A percentile compares a stretch with the other conserved stretches of the same genome.
phyloP scores from a whole-genome alignment of 1,284 basidiomycete genomes.

The Ustilago bromivora region DNA sequence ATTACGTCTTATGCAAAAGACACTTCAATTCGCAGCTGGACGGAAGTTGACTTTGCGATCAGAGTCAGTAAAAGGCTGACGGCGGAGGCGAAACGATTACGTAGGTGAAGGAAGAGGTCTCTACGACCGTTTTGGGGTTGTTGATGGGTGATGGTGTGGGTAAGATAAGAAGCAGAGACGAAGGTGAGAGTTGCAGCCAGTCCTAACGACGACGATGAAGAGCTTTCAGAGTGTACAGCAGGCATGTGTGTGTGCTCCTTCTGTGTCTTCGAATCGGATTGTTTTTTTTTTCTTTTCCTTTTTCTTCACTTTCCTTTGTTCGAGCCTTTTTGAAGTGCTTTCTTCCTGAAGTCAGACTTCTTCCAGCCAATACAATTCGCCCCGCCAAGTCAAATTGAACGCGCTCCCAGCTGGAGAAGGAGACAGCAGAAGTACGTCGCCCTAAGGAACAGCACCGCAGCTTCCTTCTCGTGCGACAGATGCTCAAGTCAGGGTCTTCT shows the following conservation, averaged over 20 bases:
- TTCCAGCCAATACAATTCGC: slow-evolving; percentile 4
- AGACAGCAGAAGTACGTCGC: neutral
- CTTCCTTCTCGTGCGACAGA: slow-evolving; percentile 16
- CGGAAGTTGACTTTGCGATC: slow-evolving; percentile 8
- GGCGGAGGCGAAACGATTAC: slow-evolving; percentile 27
- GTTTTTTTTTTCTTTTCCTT: slow-evolving; percentile 5
- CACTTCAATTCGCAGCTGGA: slow-evolving; percentile 19
- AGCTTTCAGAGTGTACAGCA: neutral
- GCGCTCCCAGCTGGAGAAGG: slow-evolving; percentile 1
- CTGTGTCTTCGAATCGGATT: slow-evolving; percentile 4
- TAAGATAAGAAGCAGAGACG: neutral
- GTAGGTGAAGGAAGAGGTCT: slow-evolving; percentile 22
- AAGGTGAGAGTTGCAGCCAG: neutral
- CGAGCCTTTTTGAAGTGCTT: neutral
- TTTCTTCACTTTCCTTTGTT: slow-evolving; percentile 15
- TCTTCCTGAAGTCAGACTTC: slow-evolving; percentile 5
- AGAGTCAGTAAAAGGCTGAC: neutral
- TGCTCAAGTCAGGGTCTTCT: slow-evolving; percentile 13
- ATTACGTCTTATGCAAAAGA: slow-evolving; percentile 3
- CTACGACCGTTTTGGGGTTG: slow-evolving; percentile 42
- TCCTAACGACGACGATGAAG: slow-evolving; percentile 4
- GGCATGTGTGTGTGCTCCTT: neutral
- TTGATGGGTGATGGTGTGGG: neutral
- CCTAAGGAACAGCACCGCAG: neutral
- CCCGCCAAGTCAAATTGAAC: slow-evolving; percentile 5